phyloP scores from a whole-genome alignment of 1,284 basidiomycete genomes.

The Ustilago cynodontis region DNA sequence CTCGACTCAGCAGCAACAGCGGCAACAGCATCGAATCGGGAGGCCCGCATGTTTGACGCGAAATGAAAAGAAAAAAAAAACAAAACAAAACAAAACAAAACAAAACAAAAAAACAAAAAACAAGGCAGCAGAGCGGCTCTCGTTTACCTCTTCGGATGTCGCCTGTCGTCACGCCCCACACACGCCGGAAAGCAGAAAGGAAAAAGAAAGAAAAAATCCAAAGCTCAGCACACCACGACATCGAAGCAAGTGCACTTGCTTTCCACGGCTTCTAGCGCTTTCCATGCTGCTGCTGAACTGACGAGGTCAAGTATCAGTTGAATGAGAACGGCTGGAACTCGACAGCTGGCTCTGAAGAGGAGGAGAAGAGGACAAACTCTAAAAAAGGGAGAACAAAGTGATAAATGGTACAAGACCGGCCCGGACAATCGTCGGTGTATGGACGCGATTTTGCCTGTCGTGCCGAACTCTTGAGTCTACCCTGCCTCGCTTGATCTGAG shows the following conservation, averaged over 20 bases:
- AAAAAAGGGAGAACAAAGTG: background rate
- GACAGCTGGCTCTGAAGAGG: too few species aligned
- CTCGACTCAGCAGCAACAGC: background rate
- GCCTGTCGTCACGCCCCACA: too few species aligned
- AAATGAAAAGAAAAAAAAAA: background rate
- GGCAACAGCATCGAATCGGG: background rate
- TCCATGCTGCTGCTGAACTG: too few species aligned
- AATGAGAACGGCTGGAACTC: background rate
- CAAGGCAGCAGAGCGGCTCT: too few species aligned
- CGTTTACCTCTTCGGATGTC: too few species aligned
- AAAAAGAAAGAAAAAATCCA: conserved; percentile 7
- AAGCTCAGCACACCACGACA: background rate
- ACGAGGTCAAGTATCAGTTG: too few species aligned
- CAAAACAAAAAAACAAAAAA: conserved; percentile 4
- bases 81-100: background rate
- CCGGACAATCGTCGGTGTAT: conserved; percentile 2
- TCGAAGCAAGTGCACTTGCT: background rate
- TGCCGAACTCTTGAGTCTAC: background rate
- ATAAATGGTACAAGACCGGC: background rate
- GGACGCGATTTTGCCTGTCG: background rate
- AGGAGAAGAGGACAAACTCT: too few species aligned
- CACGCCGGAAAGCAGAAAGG: too few species aligned
- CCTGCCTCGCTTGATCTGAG: background rate
- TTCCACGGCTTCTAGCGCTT: too few species aligned
- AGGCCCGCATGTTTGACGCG: background rate